Evolutionary conservation across 805 yeast genomes (phyloP), one percentile per base, ranked within the genome.

Genomic region (Candida odintsovae): DNA sequence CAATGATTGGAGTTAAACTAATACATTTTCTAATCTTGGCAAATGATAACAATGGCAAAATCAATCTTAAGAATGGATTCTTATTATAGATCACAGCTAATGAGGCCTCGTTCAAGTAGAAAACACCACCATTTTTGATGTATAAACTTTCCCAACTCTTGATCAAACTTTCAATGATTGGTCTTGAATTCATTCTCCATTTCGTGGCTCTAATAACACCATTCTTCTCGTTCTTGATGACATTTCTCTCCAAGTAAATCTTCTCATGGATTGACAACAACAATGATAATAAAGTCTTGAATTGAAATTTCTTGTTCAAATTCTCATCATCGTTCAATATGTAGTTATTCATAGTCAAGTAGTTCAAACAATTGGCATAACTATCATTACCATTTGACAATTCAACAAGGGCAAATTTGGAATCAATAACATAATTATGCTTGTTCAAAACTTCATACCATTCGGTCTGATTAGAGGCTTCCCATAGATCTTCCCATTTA

Each of bases 101-200:
- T 31, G 63, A 78, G 38, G 72, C 69, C 25, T 76, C 76, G 51
- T 75, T 75, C 25, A 83, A 73, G 19, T 73, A 71, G 22, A 82
- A 63, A 2, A 76, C 68, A 6, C 94, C 94, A 10, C 84, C 86
- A 54, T 78, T 82, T 51, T 72, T 70, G 37, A 80, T 64, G 57
- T 76, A 86, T 25, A 77, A 61, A 16, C 72, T 69, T 62, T 86
- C 94, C 92, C 92, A 86, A 23, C 80, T 69, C 52, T 77, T 78
- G 20, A 86, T 59, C 54, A 84, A 62, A 12, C 75, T 64, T 51
- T 78, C 82, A 44, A 86, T 71, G 7, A 69, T 65, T 2, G 87
- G 87, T 50, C 83, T 71, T 9, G 76, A 71, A 47, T 76, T 75
- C 67, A 81, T 68, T 60, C 86, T 72, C 92, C 92, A 86, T 46